phyloP scores from a whole-genome alignment of 805 yeast genomes.

The Teunomyces gatunensis region DNA sequence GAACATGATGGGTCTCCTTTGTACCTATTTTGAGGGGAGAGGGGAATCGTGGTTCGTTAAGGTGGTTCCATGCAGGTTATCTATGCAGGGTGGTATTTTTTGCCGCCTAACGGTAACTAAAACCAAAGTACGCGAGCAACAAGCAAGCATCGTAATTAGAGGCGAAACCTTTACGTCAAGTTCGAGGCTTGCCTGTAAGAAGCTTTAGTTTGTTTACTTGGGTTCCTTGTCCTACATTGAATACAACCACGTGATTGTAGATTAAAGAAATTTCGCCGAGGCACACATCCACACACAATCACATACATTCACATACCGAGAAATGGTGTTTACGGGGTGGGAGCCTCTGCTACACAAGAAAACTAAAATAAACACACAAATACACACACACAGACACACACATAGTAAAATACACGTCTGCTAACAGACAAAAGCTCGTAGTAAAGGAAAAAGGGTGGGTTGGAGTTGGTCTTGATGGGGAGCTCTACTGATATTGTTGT shows the following conservation, averaged over 20 bases:
- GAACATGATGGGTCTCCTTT: too few species aligned
- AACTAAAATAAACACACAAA: neutral
- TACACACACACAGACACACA: neutral
- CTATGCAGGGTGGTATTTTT: neutral
- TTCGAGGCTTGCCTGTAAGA: too few species aligned
- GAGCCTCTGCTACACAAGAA: neutral
- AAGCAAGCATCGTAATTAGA: too few species aligned
- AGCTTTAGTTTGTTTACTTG: too few species aligned
- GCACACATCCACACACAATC: neutral
- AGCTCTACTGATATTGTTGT: constrained; percentile 53
- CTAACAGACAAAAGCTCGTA: neutral
- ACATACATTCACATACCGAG: neutral
- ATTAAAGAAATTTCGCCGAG: neutral
- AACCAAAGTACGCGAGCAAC: neutral
- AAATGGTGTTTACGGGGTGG: neutral
- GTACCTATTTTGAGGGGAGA: too few species aligned
- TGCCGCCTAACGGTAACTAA: neutral
- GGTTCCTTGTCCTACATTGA: neutral
- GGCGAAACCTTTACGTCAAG: too few species aligned
- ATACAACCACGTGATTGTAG: neutral
- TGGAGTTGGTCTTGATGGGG: too few species aligned
- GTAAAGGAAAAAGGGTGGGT: neutral
- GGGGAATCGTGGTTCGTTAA: too few species aligned
- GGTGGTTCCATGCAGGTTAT: neutral
- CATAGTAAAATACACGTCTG: constrained; percentile 4